phyloP scores from a whole-genome alignment of 139 green algal species.

The Cymbomonas tetramitiformis region DNA sequence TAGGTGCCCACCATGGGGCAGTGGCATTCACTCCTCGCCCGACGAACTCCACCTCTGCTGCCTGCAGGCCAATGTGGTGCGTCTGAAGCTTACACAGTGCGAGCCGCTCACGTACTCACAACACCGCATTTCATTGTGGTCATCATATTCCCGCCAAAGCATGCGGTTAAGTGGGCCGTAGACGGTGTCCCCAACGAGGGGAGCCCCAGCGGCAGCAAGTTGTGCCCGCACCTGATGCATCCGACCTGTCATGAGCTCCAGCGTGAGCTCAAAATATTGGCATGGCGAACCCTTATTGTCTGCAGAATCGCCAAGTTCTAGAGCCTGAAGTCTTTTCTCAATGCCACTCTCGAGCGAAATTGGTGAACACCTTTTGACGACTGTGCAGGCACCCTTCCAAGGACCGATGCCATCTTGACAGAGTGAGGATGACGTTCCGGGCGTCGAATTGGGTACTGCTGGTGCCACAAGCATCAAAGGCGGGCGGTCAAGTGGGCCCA shows the following conservation, averaged over 20 bases:
- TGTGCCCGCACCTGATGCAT: slow-evolving; percentile 24
- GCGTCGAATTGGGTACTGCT: background rate
- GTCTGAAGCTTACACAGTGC: too few species aligned
- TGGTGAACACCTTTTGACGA: background rate
- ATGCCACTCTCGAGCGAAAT: background rate
- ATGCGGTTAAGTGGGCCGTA: too few species aligned
- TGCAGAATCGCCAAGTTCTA: background rate
- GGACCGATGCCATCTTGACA: background rate
- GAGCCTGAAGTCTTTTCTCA: background rate
- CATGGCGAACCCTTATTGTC: background rate
- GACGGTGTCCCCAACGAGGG: slow-evolving; percentile 10
- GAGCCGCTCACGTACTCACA: too few species aligned
- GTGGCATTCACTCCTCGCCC: too few species aligned
- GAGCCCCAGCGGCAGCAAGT: background rate
- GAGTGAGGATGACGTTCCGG: background rate
- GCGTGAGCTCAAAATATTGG: background rate
- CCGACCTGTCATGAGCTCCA: slow-evolving; percentile 20
- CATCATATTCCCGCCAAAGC: too few species aligned
- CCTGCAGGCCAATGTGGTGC: too few species aligned
- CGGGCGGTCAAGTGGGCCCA: background rate
- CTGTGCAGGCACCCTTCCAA: background rate
- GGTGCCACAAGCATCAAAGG: background rate
- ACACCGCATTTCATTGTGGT: too few species aligned
- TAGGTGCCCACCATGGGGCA: too few species aligned
- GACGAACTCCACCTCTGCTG: too few species aligned